phyloP scores from a whole-genome alignment of 495 filamentous ascomycete genomes.

The Penicillium flavigenum region DNA sequence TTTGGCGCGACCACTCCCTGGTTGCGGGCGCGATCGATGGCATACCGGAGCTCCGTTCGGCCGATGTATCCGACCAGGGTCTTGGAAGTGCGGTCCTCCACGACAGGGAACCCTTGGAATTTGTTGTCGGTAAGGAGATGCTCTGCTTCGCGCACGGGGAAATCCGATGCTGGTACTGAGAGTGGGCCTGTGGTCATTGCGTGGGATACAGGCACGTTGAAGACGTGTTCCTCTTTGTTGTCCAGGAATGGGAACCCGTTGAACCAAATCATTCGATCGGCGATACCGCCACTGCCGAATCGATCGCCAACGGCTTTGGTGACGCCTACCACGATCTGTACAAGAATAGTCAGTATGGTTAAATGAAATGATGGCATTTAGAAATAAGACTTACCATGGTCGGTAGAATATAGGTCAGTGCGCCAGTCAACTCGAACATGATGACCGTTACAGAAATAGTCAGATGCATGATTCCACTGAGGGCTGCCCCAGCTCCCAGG shows the following conservation, averaged over 20 bases:
- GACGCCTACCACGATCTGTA: constrained; percentile 86
- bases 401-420: constrained; percentile 91
- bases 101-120: constrained; percentile 93
- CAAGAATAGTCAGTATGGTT: constrained; percentile 18
- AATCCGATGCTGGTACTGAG: constrained; percentile 70
- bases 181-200: constrained; percentile 82
- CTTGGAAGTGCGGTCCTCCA: constrained; percentile 70
- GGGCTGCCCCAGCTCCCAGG: constrained; percentile 85
- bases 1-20: constrained; percentile 67
- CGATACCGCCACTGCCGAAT: constrained; percentile 93
- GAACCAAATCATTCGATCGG: constrained; percentile 99
- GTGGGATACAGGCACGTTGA: constrained; percentile 90
- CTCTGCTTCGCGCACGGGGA: constrained; percentile 72
- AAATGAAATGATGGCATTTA: neutral
- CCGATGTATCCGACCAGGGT: constrained; percentile 90
- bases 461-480: constrained; percentile 98
- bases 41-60: constrained; percentile 88
- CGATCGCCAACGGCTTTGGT: constrained; percentile 92
- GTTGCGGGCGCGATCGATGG: constrained; percentile 79
- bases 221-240: constrained; percentile 97
- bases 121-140: constrained; percentile 73
- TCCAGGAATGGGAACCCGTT: constrained; percentile 97
- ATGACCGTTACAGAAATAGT: constrained; percentile 96
- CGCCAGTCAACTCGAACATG: constrained; percentile 96
- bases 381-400: constrained; percentile 66